These are phyloP conservation scores for Tephrocybe sp. DNA, from an alignment of 768 basidiomycete genomes.

Conservation along the genomic window DNA sequence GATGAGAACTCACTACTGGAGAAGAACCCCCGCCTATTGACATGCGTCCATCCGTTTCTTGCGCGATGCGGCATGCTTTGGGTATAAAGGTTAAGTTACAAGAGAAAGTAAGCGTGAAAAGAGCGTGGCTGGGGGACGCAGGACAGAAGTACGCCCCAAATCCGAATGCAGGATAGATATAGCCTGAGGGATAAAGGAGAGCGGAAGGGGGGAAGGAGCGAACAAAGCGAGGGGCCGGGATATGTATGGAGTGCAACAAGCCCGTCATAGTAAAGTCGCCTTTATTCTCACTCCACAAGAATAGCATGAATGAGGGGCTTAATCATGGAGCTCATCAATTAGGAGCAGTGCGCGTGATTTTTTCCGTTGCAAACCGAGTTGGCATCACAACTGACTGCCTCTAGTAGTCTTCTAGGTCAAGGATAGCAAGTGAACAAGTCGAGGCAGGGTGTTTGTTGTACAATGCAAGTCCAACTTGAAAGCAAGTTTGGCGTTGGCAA, in stretches of 20 bases:
- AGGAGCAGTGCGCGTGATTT: background rate
- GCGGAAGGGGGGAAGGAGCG: background rate
- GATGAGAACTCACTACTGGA: slow-evolving; percentile 4
- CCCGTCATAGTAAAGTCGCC: background rate
- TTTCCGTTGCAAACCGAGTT: background rate
- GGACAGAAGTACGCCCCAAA: background rate
- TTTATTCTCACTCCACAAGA: slow-evolving; percentile 16
- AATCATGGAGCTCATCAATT: background rate
- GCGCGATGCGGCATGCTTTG: slow-evolving; percentile 4
- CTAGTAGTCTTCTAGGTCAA: background rate
- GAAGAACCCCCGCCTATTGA: slow-evolving; percentile 4
- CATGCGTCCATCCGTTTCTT: slow-evolving; percentile 6
- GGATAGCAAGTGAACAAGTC: too few species aligned
- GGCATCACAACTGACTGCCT: background rate
- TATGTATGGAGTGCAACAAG: too few species aligned
- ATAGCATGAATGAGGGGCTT: background rate
- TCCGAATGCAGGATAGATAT: background rate
- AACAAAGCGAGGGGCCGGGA: background rate
- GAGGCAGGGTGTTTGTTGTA: too few species aligned
- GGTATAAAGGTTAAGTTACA: background rate
- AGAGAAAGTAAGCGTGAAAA: slow-evolving; percentile 2
- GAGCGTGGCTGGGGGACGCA: slow-evolving; percentile 1
- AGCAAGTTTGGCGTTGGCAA: too few species aligned
- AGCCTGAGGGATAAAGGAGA: background rate
- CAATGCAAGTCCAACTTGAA: too few species aligned